These are phyloP conservation scores for Cupressus sempervirens DNA, from an alignment of 75 land plant species.

Conservation along the genomic window DNA sequence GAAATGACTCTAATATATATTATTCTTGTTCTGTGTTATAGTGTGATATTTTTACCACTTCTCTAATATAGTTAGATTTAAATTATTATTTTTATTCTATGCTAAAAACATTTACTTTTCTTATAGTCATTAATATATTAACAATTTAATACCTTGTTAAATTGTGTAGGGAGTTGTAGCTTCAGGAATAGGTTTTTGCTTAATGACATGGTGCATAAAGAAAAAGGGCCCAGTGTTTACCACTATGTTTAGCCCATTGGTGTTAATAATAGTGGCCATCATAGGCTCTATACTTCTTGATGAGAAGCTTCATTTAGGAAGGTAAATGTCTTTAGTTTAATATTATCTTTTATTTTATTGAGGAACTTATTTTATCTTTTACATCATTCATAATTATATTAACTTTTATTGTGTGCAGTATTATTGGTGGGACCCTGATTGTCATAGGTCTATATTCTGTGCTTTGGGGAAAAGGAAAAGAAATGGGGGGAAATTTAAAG, in stretches of 20 bases:
- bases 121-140: no score
- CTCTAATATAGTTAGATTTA: no score
- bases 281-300: conserved; percentile 50
- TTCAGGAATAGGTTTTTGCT: conserved; percentile 51
- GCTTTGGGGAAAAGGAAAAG: conserved; percentile 28
- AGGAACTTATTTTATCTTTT: not conserved
- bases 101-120: no score
- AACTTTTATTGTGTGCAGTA: conserved; percentile 16
- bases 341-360: no score
- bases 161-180: conserved; percentile 56
- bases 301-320: conserved; percentile 69
- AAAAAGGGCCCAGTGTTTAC: conserved; percentile 76
- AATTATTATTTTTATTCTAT: no score
- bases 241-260: conserved; percentile 68
- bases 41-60: no score
- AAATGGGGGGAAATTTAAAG: not conserved
- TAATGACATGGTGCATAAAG: conserved; percentile 67
- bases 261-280: conserved; percentile 71
- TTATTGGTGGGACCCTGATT: conserved; percentile 23
- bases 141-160: not conserved
- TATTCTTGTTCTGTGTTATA: no score
- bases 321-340: conserved; percentile 24
- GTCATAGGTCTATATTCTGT: conserved; percentile 22
- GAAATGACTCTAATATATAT: no score
- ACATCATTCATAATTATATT: not conserved